These are phyloP conservation scores for Nymphaea colorata DNA, from an alignment of 164 flowering plant species.

Conservation along the genomic window DNA sequence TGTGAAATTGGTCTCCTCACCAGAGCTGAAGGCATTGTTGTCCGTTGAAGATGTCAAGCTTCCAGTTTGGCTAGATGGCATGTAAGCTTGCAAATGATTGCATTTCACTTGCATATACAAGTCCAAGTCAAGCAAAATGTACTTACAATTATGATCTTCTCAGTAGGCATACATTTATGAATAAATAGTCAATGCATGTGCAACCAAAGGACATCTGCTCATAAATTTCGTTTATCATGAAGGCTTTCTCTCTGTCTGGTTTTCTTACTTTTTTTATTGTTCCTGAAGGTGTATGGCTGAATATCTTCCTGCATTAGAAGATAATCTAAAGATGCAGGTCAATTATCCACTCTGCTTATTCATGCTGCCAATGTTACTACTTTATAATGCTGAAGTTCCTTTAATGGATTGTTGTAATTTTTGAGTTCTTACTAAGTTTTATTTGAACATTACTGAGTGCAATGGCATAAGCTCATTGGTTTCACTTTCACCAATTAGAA, in stretches of 20 bases:
- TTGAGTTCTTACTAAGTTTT: too few relatives aligned
- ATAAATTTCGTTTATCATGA: too few relatives aligned
- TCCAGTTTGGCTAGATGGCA: constrained; percentile 83
- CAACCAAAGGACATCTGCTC: too few relatives aligned
- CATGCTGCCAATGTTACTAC: too few relatives aligned
- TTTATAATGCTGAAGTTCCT: too few relatives aligned
- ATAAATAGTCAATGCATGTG: too few relatives aligned
- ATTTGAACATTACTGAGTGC: too few relatives aligned
- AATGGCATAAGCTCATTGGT: too few relatives aligned
- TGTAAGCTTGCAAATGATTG: constrained; percentile 33
- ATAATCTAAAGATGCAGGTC: constrained; percentile 61
- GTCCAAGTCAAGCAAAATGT: background rate
- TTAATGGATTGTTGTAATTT: too few relatives aligned
- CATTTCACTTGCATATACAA: background rate
- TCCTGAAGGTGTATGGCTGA: constrained; percentile 90
- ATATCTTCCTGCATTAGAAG: constrained; percentile 81
- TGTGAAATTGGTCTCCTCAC: constrained; percentile 59
- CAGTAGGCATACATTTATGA: too few relatives aligned
- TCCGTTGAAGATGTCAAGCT: constrained; percentile 86
- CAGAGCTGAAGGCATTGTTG: constrained; percentile 62
- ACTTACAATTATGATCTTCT: too few relatives aligned
- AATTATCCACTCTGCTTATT: constrained; percentile 8
- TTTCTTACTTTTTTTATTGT: background rate
- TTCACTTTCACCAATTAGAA: too few relatives aligned
- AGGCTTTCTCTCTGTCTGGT: background rate